phyloP scores from a whole-genome alignment of 768 basidiomycete genomes.

The Lactarius evosmus region DNA sequence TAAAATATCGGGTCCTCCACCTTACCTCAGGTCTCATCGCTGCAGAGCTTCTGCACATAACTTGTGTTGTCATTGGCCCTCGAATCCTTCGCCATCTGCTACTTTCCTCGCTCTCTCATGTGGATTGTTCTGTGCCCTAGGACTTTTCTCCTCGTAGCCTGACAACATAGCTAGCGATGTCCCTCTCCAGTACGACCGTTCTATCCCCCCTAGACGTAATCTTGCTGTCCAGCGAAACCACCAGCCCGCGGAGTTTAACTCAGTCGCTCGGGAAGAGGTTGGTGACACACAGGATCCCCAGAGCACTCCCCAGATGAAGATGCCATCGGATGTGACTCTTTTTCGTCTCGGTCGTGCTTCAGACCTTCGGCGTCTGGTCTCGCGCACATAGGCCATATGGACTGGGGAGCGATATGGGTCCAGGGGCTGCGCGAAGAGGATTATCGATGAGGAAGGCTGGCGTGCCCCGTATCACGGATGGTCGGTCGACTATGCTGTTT shows the following conservation, averaged over 20 bases:
- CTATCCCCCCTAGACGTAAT: constrained; percentile 77
- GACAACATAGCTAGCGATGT: constrained; percentile 54
- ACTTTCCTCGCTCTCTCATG: constrained; percentile 49
- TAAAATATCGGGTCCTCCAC: constrained; percentile 76
- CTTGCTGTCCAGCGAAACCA: constrained; percentile 86
- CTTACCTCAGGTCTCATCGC: constrained; percentile 65
- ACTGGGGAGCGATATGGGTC: constrained; percentile 68
- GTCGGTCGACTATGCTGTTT: constrained; percentile 76
- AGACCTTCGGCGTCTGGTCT: constrained; percentile 9
- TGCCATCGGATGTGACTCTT: constrained; percentile 66
- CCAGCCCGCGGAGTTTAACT: constrained; percentile 68
- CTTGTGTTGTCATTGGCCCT: constrained; percentile 45
- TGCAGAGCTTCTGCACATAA: constrained; percentile 43
- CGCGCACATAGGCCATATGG: constrained; percentile 6
- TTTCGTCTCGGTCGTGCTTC: background rate
- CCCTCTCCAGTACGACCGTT: constrained; percentile 52
- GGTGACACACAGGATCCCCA: constrained; percentile 54
- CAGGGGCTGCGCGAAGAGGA: constrained; percentile 70
- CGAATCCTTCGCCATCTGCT: constrained; percentile 50
- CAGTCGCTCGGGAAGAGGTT: constrained; percentile 72
- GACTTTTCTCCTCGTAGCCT: constrained; percentile 52
- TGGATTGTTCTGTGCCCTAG: constrained; percentile 33
- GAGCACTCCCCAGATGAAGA: constrained; percentile 75
- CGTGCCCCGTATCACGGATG: constrained; percentile 73
- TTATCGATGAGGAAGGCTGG: constrained; percentile 77